Percentiles rank a stretch among this genome's conserved stretches.
Conservation (phyloP, 2,329 filamentous ascomycete species). For the Ophiostoma quercus region DNA sequence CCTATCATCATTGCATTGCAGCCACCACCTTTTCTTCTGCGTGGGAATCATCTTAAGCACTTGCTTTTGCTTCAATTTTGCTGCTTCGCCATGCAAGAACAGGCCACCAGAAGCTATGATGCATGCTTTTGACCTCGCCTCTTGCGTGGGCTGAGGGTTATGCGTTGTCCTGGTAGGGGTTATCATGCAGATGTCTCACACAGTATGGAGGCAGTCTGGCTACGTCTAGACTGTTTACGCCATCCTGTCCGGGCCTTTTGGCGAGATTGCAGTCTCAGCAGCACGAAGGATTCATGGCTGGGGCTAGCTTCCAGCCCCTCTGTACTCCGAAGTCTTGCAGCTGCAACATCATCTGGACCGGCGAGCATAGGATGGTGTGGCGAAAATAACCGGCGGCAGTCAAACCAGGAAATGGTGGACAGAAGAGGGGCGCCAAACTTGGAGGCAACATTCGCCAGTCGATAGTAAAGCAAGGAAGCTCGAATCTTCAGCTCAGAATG, state of each 20-base stretch:
- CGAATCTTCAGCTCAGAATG: neutral
- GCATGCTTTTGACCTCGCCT: neutral
- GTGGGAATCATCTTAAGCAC: neutral
- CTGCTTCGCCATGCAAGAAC: neutral
- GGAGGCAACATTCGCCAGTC: neutral
- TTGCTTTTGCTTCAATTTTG: neutral
- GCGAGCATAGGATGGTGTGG: neutral
- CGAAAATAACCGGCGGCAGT: neutral
- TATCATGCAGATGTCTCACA: neutral
- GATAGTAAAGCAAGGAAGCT: neutral
- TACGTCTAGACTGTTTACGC: neutral
- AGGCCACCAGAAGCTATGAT: neutral
- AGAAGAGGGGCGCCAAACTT: neutral
- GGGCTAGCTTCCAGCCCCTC: neutral
- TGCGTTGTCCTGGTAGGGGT: neutral
- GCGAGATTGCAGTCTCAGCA: constrained; percentile 10
- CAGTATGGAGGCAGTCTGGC: neutral
- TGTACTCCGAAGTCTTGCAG: neutral
- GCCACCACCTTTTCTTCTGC: neutral
- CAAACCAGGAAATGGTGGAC: neutral
- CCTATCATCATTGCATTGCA: neutral
- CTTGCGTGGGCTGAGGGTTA: neutral
- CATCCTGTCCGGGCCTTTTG: neutral
- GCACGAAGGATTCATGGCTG: neutral
- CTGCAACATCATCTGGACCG: constrained; percentile 2